phyloP scores from a whole-genome alignment of 2,329 filamentous ascomycete genomes.

The Diaporthe citri region DNA sequence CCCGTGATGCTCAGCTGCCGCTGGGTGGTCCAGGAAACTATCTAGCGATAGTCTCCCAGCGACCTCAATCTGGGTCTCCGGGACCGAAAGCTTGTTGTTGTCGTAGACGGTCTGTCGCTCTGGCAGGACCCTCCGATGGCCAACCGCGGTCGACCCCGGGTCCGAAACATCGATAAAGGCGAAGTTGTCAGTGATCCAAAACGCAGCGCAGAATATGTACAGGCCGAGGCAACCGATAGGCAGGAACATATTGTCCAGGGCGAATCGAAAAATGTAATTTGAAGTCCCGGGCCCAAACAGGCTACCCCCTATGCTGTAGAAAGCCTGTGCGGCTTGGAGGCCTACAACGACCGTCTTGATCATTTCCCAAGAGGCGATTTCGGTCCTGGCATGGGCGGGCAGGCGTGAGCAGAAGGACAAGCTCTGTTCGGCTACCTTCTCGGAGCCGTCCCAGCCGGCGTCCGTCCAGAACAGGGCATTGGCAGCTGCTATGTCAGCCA shows the following conservation, averaged over 20 bases:
- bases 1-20: neutral
- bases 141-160: neutral
- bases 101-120: neutral
- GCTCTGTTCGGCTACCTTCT: neutral
- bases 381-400: neutral
- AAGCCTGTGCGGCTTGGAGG: neutral
- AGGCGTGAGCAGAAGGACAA: neutral
- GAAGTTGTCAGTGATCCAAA: neutral
- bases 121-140: neutral
- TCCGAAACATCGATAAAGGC: neutral
- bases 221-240: neutral
- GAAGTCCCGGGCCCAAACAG: neutral
- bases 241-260: neutral
- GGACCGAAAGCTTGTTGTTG: neutral
- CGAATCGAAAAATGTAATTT: neutral
- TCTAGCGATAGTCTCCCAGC: neutral
- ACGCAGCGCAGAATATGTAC: neutral
- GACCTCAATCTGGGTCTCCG: neutral
- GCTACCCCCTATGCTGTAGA: neutral
- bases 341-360: neutral
- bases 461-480: conserved; percentile 5
- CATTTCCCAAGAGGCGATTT: neutral
- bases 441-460: neutral
- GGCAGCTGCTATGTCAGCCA: neutral
- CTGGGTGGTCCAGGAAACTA: neutral